phyloP scores from a whole-genome alignment of 768 basidiomycete genomes.

The Pulveroboletus ravenelii region DNA sequence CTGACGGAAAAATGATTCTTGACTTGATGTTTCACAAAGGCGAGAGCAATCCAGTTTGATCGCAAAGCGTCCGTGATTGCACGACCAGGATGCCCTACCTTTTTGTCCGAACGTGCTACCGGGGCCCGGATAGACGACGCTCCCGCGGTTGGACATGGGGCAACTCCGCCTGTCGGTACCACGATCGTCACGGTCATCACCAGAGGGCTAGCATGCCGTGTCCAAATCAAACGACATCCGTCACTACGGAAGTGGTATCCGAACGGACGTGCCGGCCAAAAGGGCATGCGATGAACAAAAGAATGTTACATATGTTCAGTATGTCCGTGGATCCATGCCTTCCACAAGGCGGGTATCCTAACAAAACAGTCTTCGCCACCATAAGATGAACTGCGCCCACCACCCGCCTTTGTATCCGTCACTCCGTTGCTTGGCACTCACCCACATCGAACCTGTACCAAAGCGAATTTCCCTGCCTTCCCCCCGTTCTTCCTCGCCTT shows the following conservation, averaged over 20 bases:
- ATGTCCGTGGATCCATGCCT: slow-evolving; percentile 14
- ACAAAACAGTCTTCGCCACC: slow-evolving; percentile 79
- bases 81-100: not conserved
- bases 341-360: slow-evolving; percentile 33
- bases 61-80: not conserved
- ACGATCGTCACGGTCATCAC: not conserved
- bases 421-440: slow-evolving; percentile 54
- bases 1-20: too few species aligned
- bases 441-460: slow-evolving; percentile 85
- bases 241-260: slow-evolving; percentile 14
- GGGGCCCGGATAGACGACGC: not conserved
- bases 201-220: slow-evolving; percentile 4
- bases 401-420: slow-evolving; percentile 71
- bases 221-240: slow-evolving; percentile 25
- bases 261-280: slow-evolving; percentile 22
- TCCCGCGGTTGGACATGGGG: too few species aligned
- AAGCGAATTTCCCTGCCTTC: slow-evolving; percentile 58
- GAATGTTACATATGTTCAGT: slow-evolving; percentile 34
- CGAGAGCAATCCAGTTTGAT: not conserved
- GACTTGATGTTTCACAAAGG: not conserved
- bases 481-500: slow-evolving; percentile 53
- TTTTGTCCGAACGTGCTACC: not conserved
- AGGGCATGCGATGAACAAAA: slow-evolving; percentile 27
- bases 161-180: slow-evolving; percentile 4
- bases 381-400: slow-evolving; percentile 74